Evolutionary conservation across 1,284 basidiomycete genomes (phyloP), one percentile per base, ranked within the genome.

Genomic region (Puccinia coronata): DNA sequence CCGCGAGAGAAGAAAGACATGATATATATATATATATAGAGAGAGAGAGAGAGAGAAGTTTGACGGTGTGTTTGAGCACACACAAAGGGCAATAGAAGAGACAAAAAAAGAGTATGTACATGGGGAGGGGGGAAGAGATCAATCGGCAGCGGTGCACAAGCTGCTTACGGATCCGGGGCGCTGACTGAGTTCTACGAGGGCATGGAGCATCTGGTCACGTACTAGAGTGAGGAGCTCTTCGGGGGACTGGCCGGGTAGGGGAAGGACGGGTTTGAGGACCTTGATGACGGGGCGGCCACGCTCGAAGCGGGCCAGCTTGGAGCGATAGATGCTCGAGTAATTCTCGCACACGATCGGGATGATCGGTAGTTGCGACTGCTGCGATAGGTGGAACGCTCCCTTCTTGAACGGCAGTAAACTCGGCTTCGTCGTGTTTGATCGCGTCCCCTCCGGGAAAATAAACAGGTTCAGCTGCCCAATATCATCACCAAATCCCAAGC

Each of bases 371-470:
- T 85, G 87, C 0, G 88, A 82, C 87, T 97, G 92, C 20, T 98
- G 89, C 18, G 97, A 96, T 51, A 98, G 90, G 85, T 99, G 95
- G 89, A 99, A 99, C 0, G 95, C 96, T 55, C 97, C 97, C 87
- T 98, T 99, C 88, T 99, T 99, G 88, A 99, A 93, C 0, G 94
- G 92, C 2, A 95, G 89, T 85, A 98, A 87, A 47, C 90, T 89
- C 11, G 91, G 89, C 63, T 89, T 88, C 83, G 91, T 88, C n/a
- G 89, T 89, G 80, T 90, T 89, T 34, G 92, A 91, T 34, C 97
- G 90, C 2, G 95, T 98, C 49, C 95, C 95, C 87, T 97, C 95
- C 0, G 95, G 93, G 87, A 94, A 97, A 85, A 97, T 91, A 92
- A 93, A 95, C 71, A 97, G 87, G 9, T 93, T 94, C 41, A 93